Base-by-base conservation (phyloP, 257 asterid species). In the Verbascum thapsus region DNA sequence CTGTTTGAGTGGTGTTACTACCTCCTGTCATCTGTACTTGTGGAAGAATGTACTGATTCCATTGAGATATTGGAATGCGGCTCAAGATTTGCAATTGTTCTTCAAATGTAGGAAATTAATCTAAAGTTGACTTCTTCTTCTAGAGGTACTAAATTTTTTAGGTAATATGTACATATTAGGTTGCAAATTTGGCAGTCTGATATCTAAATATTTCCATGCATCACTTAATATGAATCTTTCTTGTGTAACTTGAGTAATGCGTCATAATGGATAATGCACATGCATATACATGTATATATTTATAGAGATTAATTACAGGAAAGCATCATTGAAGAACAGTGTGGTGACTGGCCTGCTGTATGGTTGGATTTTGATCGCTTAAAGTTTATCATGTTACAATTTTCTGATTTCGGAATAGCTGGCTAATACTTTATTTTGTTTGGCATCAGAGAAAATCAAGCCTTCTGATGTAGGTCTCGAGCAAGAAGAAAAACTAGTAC, bases 391-490 rank as follows among this genome's bases (percentile, higher is more conserved):
- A 41, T 41, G 12, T 20, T 38, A 49, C 41, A 22, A 48, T 23
- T 15, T 61, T 53, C 42, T 61, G 55, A 57, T 50, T 43, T 40
- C 53, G 72, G 56, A 35, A 63, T 73, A 69, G 70, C 50, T 23
- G 49, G 32, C 32, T 78, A 48, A 72, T 72, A 43, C 55, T 23
- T 11, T 13, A 53, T 62, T 40, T 71, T 62, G 47, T 70, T 76
- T 69, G 61, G 18, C 67, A 68, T 39, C 94, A 94, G 99, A 84
- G 61, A 94, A 94, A 85, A 87, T 94, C 77, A 94, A 94, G 85
- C 97, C 99, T 68, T 85, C 96, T 68, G 99, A 94, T 77, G 95
- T 94, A 13, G 99, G 97, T 75, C 99, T 94, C 35, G 96, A 94
- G 78, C 94, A 84, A 82, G 97, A 94, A 68, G 95, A 95, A 48